Evolutionary conservation across 2,329 filamentous ascomycete genomes (phyloP).

Genomic region (Stachybotrys echinatus): DNA sequence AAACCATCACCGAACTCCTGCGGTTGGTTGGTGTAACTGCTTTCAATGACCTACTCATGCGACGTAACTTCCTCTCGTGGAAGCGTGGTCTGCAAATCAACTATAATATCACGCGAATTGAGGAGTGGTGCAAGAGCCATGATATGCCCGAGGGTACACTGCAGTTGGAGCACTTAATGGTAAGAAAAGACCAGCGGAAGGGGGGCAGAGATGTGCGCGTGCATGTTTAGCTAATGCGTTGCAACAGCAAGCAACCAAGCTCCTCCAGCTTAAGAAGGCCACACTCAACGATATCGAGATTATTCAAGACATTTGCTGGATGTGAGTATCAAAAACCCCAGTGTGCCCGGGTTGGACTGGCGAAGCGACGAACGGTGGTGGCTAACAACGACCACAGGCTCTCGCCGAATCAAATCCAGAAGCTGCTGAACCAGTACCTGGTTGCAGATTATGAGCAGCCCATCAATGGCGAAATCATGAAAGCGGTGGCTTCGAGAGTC

Average conservation of each 20-base stretch:
- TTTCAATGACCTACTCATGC: constrained; percentile 97
- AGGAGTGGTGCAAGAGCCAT: constrained; percentile 99
- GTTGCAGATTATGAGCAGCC: constrained; percentile 99
- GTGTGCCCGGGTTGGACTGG: constrained; percentile 3
- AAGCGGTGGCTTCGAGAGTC: constrained; percentile 92
- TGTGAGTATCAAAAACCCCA: constrained; percentile 53
- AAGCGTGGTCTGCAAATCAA: constrained; percentile 99
- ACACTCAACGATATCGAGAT: constrained; percentile 99
- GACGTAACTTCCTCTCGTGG: constrained; percentile 97
- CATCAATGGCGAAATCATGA: constrained; percentile 99
- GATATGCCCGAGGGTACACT: constrained; percentile 98
- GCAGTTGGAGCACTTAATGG: constrained; percentile 97
- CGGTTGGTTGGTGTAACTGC: constrained; percentile 93
- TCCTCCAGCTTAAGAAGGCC: constrained; percentile 97
- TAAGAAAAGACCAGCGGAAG: constrained; percentile 30
- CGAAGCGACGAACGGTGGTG: constrained; percentile 6
- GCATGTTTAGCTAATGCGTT: background rate
- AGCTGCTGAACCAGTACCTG: constrained; percentile 95
- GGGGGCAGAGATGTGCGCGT: background rate
- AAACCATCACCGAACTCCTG: constrained; percentile 91
- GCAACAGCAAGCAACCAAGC: constrained; percentile 85
- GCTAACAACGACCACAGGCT: constrained; percentile 51
- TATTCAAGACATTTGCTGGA: constrained; percentile 99
- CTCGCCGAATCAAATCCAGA: constrained; percentile 98
- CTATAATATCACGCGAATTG: constrained; percentile 98